Percentiles rank a stretch among this genome's conserved stretches.
Conservation (phyloP, 306 rosid species). For the Vigna reflexopilosa region DNA sequence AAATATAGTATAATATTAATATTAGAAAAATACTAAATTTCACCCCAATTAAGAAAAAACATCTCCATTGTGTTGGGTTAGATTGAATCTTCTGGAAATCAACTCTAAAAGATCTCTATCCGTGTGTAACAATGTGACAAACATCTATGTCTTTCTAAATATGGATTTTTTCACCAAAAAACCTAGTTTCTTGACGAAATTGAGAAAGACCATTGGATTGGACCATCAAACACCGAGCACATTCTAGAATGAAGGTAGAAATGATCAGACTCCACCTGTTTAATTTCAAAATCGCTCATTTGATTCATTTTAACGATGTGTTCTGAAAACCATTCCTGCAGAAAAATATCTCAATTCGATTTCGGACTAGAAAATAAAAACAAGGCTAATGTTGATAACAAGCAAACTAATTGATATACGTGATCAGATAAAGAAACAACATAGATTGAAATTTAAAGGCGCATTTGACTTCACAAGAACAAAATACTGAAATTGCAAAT, state of each 20-base stretch:
- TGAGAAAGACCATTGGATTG: background rate
- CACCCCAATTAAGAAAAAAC: too few species aligned
- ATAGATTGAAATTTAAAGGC: constrained; percentile 26
- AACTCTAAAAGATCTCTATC: too few species aligned
- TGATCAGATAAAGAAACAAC: background rate
- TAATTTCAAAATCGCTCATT: background rate
- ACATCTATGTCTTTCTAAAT: background rate
- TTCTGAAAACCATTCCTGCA: too few species aligned
- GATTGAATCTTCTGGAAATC: too few species aligned
- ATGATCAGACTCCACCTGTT: background rate
- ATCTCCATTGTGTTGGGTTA: too few species aligned
- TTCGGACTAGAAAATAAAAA: background rate
- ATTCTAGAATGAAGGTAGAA: background rate
- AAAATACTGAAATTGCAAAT: constrained; percentile 1
- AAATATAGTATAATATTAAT: too few species aligned
- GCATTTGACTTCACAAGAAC: constrained; percentile 6
- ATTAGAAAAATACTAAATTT: too few species aligned
- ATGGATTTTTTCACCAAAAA: background rate
- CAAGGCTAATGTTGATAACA: too few species aligned
- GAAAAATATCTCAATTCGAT: background rate
- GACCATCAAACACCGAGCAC: background rate
- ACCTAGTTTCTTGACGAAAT: background rate
- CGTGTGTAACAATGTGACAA: background rate
- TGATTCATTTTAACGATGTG: background rate
- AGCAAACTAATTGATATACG: background rate